Base-by-base conservation (phyloP, 2,329 filamentous ascomycete genomes). In the Cladosporium sp. region DNA sequence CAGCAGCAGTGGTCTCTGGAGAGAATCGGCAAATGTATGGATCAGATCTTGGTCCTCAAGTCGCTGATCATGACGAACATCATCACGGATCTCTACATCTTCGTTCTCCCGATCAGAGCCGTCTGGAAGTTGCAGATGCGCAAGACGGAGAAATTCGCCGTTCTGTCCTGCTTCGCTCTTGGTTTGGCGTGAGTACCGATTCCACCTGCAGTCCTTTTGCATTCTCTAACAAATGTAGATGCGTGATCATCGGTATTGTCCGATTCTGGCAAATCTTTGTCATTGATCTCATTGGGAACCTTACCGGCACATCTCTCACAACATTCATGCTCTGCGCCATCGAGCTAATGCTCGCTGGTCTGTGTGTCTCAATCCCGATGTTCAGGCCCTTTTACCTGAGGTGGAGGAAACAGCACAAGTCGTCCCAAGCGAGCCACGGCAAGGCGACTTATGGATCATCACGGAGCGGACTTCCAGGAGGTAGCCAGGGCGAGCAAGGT, bases 111-210 rank as follows among this genome's bases (percentile, higher is more conserved):
- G 0, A 35, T 48, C 27, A 33, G 45, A 32, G 39, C 36, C 8
- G 45, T 48, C 16, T 48, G 45, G 45, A 48, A 22, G 36, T 36
- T 48, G 13, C 45, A 48, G 25, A 48, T 48, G 45, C 45, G 45
- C 7, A 48, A 48, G 36, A 48, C 45, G 13, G 45, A 48, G 19
- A 48, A 48, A 18, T 7, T 48, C 3, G 45, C 45, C 7, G 36
- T 48, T 19, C 6, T 48, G 2, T 39, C 45, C 12, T 48, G 45
- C 13, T 48, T 48, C 18, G 45, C 45, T 9, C 45, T 48, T 16
- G 45, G 45, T 3, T 27, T 27, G 13, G 45, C 45, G 45, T 48
- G 33, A 39, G 45, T 48, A n/a, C n/a, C 32, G 13, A 35, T 27
- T n/a, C n/a, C 22, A 5, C 22, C 32, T 13, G 32, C 8, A 15